Conservation (phyloP, 257 asterid species). For the Primulina tabacum region DNA sequence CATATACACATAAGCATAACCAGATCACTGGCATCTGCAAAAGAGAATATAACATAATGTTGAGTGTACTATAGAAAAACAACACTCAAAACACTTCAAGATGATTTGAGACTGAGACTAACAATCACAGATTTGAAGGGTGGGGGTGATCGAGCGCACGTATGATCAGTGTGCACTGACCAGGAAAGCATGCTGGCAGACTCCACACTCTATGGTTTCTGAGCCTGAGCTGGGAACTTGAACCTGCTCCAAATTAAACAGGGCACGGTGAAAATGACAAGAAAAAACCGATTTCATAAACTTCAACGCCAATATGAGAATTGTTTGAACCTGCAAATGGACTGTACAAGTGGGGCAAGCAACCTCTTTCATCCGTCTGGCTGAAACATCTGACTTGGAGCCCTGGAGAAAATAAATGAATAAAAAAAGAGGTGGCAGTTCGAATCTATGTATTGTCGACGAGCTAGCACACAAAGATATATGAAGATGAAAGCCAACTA, state of each 20-base stretch:
- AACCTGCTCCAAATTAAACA: conserved; percentile 48
- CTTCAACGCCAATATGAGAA: conserved; percentile 6
- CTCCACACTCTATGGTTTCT: conserved; percentile 96
- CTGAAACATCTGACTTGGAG: conserved; percentile 59
- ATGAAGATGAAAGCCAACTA: conserved; percentile 3
- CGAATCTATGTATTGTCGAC: too few relatives aligned
- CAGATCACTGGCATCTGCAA: too few relatives aligned
- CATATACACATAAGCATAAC: too few relatives aligned
- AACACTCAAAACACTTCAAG: not conserved
- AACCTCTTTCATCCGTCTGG: conserved; percentile 85
- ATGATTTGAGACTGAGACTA: conserved; percentile 1
- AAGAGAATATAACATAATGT: too few relatives aligned
- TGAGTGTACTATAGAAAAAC: too few relatives aligned
- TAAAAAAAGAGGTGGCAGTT: conserved; percentile 5
- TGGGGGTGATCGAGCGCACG: not conserved
- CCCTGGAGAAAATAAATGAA: conserved; percentile 36
- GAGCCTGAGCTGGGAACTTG: conserved; percentile 96
- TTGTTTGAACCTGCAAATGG: conserved; percentile 66
- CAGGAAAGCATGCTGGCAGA: conserved; percentile 93
- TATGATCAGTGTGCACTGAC: conserved; percentile 55
- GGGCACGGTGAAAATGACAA: not conserved
- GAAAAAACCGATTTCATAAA: not conserved
- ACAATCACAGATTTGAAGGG: not conserved
- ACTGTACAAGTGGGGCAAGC: conserved; percentile 99
- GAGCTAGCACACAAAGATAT: not conserved